Conservation (phyloP, 208 protist genomes). For the Leishmania mexicana region DNA sequence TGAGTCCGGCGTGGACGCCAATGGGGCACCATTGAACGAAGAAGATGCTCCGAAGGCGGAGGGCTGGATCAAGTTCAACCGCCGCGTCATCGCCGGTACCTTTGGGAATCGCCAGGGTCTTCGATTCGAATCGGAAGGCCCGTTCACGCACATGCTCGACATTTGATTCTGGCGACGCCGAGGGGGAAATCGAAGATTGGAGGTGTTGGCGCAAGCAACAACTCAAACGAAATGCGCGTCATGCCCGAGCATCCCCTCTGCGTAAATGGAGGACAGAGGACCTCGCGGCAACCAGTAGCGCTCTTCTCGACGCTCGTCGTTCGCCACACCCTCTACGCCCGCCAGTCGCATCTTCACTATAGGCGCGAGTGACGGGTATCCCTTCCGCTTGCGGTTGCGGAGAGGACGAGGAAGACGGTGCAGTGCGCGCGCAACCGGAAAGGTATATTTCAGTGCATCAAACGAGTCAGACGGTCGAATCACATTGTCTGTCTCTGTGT, state of each 20-base stretch:
- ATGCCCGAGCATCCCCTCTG: background rate
- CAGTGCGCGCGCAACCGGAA: background rate
- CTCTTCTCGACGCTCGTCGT: background rate
- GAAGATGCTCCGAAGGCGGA: constrained; percentile 12
- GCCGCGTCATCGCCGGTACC: constrained; percentile 73
- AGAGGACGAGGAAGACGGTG: background rate
- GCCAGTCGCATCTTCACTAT: background rate
- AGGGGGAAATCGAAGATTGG: background rate
- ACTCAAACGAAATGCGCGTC: background rate
- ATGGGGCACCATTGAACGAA: constrained; percentile 40
- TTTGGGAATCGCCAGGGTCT: constrained; percentile 88
- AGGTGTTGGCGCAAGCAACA: background rate
- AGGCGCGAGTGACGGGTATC: background rate
- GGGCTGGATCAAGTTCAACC: constrained; percentile 45
- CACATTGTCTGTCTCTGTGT: background rate
- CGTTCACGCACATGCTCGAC: constrained; percentile 86
- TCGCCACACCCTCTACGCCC: background rate
- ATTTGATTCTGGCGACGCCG: constrained; percentile 29
- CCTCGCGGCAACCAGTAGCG: background rate
- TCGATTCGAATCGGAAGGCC: constrained; percentile 73
- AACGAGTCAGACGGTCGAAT: background rate
- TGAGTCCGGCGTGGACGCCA: constrained; percentile 43
- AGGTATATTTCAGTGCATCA: background rate
- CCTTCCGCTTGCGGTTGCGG: background rate
- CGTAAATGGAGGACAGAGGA: background rate